These are phyloP conservation scores for Fusarium pilosicola DNA, from an alignment of 2,329 filamentous ascomycete genomes.

Conservation along the genomic window DNA sequence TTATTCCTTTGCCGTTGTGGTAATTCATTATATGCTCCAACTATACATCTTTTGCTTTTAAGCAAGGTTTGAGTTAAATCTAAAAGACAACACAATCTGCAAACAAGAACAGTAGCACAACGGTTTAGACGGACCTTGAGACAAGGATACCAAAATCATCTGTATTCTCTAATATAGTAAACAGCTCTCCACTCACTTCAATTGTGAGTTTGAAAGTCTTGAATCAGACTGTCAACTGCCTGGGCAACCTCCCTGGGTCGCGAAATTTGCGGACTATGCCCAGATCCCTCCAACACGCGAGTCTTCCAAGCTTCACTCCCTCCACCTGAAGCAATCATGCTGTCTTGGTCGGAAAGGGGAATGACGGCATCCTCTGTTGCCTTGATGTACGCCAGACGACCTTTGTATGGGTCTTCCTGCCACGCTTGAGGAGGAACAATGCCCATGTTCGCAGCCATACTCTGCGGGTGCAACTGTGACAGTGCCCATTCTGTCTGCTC, in stretches of 20 bases:
- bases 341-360: background rate
- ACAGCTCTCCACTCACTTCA: rapidly evolving
- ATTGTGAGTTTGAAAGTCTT: background rate
- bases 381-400: background rate
- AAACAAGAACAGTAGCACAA: too few relatives aligned
- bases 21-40: rapidly evolving
- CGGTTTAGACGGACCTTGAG: rapidly evolving
- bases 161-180: background rate
- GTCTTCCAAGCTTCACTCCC: background rate
- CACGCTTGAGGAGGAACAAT: background rate
- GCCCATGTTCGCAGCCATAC: background rate
- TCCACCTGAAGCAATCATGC: background rate
- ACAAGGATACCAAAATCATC: rapidly evolving
- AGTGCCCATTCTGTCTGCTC: background rate
- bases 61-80: rapidly evolving
- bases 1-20: background rate
- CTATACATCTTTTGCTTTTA: rapidly evolving
- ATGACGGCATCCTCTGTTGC: background rate
- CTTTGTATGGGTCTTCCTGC: background rate
- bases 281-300: background rate
- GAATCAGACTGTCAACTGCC: background rate
- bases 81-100: rapidly evolving
- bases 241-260: background rate
- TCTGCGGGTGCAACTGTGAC: background rate
- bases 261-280: background rate